These are phyloP conservation scores for Entoloma clypeatum DNA, from an alignment of 1,284 basidiomycete species.

Conservation along the genomic window DNA sequence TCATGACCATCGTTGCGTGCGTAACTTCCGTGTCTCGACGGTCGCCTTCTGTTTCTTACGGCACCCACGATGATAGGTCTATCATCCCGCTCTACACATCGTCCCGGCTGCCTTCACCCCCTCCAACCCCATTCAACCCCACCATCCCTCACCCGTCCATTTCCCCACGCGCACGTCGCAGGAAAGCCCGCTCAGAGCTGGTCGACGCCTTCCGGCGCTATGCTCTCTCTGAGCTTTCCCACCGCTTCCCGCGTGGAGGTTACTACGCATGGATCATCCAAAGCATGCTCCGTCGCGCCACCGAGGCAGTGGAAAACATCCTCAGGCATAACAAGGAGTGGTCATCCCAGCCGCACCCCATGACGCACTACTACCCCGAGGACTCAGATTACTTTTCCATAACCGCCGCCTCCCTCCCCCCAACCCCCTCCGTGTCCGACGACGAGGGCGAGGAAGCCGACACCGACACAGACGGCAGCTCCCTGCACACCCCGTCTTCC, in stretches of 20 bases:
- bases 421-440: constrained; percentile 27
- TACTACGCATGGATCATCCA: constrained; percentile 55
- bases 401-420: constrained; percentile 21
- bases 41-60: constrained; percentile 14
- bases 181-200: constrained; percentile 68
- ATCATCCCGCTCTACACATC: constrained; percentile 24
- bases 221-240: constrained; percentile 49
- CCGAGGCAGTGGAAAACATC: constrained; percentile 45
- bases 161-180: constrained; percentile 48
- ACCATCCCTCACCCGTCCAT: constrained; percentile 23
- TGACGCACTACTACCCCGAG: constrained; percentile 13
- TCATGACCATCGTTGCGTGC: constrained; percentile 66
- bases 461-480: constrained; percentile 50
- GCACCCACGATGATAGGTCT: constrained; percentile 19
- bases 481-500: constrained; percentile 51
- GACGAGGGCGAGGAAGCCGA: constrained; percentile 35
- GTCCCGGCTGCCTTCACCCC: constrained; percentile 23
- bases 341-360: constrained; percentile 5
- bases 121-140: constrained; percentile 24
- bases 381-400: constrained; percentile 21
- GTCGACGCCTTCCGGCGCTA: constrained; percentile 72
- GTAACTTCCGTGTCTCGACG: constrained; percentile 21
- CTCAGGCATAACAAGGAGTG: constrained; percentile 38
- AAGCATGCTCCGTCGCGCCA: constrained; percentile 49
- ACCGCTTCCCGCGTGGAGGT: constrained; percentile 29